Evolutionary conservation across 352 stramenopile species (phyloP), one percentile per base, ranked within the genome.

Genomic region (Phytopythium oedochilum): DNA sequence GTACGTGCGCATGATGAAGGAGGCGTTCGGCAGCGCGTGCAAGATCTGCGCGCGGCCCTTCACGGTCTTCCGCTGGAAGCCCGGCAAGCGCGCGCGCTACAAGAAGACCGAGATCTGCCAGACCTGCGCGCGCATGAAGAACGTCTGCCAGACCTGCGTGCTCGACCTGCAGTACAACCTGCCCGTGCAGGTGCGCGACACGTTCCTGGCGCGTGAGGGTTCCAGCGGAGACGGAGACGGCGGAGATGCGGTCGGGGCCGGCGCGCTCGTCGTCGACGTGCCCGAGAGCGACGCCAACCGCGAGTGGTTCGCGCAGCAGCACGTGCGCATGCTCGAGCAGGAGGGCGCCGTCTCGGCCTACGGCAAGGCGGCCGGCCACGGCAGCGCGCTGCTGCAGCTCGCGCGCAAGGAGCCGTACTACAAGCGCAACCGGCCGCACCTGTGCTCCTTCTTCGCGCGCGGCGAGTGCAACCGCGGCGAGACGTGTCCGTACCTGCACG

Each of bases 1-100:
- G 46, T 99, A 99, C 78, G 92, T 99, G 55, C 94, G 97, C 54
- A 99, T 99, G 97, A 99, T 98, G 64, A 98, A 98, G 64, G 92
- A 99, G 72, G 61, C 83, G 11, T 91, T 93, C 60, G 97, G 96
- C 34, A 98, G 97, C 62, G 93, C 96, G 34, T 99, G 97, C 78
- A 98, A 99, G 88, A 98, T 99, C 60, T 99, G 97, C 68, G 89
- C 96, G 32, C 88, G 93, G 12, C 97, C 97, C 15, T 99, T 99
- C 76, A 99, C 96, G 31, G 93, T 98, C 44, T 99, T 99, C 78
- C 90, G 94, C 53, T 99, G 96, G 96, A 98, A 99, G 68, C 96
- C 97, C 12, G 97, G 97, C 53, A 98, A 97, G 36, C 92, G 97
- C 46, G 96, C 92, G 31, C 90, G 97, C 28, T 97, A 99, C 73